phyloP scores from a whole-genome alignment of 345 rosid genomes.

The Eucalyptus marginata region DNA sequence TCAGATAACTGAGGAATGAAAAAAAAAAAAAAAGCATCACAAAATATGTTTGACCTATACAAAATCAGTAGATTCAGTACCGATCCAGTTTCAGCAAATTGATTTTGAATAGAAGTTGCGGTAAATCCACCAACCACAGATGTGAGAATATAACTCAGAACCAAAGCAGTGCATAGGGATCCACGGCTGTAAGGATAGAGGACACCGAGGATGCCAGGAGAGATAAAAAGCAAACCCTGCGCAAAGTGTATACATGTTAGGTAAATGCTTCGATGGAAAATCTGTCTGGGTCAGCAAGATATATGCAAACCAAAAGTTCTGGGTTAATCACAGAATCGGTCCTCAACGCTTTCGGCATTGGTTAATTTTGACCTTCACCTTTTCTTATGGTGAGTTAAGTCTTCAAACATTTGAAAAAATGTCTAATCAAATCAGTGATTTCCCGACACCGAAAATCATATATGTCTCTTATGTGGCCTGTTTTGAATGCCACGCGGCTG shows the following conservation, averaged over 20 bases:
- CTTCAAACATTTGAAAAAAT: background rate
- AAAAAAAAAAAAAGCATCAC: background rate
- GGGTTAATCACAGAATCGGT: background rate
- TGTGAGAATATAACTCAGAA: slow-evolving; percentile 42
- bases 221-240: slow-evolving; percentile 50
- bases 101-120: slow-evolving; percentile 55
- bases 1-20: background rate
- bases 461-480: background rate
- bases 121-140: slow-evolving; percentile 64
- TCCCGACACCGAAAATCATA: background rate
- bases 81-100: slow-evolving; percentile 62
- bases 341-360: background rate
- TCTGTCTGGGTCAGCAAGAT: background rate
- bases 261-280: background rate
- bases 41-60: background rate
- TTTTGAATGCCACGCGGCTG: background rate
- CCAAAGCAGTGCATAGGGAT: slow-evolving; percentile 39
- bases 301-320: background rate
- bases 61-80: slow-evolving; percentile 13
- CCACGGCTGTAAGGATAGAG: slow-evolving; percentile 75
- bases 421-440: background rate
- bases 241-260: background rate
- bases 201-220: slow-evolving; percentile 43
- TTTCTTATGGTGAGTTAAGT: background rate
- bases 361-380: background rate